These are phyloP conservation scores for Austroboletus festivus DNA, from an alignment of 768 basidiomycete species.

Conservation along the genomic window DNA sequence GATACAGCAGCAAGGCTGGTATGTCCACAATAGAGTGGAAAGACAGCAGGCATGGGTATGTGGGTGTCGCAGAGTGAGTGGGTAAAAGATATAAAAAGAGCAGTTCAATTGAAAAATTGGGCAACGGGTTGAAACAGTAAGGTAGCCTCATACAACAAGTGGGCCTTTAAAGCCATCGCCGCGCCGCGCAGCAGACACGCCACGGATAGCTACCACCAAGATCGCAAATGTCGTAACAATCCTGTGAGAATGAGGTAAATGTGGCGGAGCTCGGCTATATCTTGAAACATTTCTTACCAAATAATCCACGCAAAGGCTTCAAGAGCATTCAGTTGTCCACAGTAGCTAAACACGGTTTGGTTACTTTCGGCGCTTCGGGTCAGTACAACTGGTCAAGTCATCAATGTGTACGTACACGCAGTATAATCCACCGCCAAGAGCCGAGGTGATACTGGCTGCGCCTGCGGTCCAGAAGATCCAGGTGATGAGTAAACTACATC, in stretches of 20 bases:
- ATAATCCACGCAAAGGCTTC: conserved; percentile 75
- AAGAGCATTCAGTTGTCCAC: conserved; percentile 73
- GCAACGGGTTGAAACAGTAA: too few species aligned
- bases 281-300: conserved; percentile 44
- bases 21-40: conserved; percentile 7
- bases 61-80: conserved; percentile 18
- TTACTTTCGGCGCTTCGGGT: conserved; percentile 25
- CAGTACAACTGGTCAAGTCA: background rate
- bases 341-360: conserved; percentile 53
- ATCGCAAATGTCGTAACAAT: conserved; percentile 61
- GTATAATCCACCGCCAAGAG: conserved; percentile 66
- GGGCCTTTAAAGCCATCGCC: conserved; percentile 67
- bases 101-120: conserved; percentile 1
- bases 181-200: conserved; percentile 52
- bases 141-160: conserved; percentile 37
- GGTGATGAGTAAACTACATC: conserved; percentile 56
- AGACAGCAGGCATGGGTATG: background rate
- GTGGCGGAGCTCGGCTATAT: background rate
- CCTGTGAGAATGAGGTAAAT: conserved; percentile 37
- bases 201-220: conserved; percentile 57
- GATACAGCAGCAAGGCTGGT: background rate
- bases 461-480: conserved; percentile 80
- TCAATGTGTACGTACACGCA: conserved; percentile 48
- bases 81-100: background rate
- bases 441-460: conserved; percentile 64